phyloP scores from a whole-genome alignment of 306 rosid species.

The Canavalia gladiata region DNA sequence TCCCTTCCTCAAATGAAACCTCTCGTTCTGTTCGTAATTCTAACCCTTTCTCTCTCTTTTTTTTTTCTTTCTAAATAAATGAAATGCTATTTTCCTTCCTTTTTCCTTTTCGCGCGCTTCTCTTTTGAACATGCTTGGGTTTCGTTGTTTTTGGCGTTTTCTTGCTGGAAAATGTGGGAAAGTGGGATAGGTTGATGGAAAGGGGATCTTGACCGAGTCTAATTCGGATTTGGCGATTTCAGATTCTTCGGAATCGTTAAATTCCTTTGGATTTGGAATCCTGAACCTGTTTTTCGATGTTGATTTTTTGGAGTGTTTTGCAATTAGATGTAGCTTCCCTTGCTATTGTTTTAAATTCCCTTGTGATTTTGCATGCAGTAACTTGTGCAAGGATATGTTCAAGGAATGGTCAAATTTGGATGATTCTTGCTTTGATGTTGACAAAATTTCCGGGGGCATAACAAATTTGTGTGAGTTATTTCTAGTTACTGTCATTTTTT shows the following conservation, averaged over 20 bases:
- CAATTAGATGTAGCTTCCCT: background rate
- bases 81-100: background rate
- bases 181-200: background rate
- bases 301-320: background rate
- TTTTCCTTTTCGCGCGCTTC: slow-evolving; percentile 32
- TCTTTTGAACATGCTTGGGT: background rate
- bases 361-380: slow-evolving; percentile 57
- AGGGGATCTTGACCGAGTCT: background rate
- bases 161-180: slow-evolving; percentile 27
- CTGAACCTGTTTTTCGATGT: background rate
- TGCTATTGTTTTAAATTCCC: background rate
- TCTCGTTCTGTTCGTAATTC: slow-evolving; percentile 65
- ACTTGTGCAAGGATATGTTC: slow-evolving; percentile 85
- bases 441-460: slow-evolving; percentile 88
- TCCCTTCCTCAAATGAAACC: slow-evolving; percentile 61
- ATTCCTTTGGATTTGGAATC: slow-evolving; percentile 16
- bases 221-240: slow-evolving; percentile 10
- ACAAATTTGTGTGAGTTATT: slow-evolving; percentile 86
- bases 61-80: background rate
- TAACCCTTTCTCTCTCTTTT: background rate
- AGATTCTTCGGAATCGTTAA: background rate
- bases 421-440: slow-evolving; percentile 72
- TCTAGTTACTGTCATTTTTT: slow-evolving; percentile 2
- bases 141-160: background rate
- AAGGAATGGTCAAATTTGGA: slow-evolving; percentile 78